phyloP scores from a whole-genome alignment of 2,329 filamentous ascomycete species.

The Ophiostoma triangulosporum region DNA sequence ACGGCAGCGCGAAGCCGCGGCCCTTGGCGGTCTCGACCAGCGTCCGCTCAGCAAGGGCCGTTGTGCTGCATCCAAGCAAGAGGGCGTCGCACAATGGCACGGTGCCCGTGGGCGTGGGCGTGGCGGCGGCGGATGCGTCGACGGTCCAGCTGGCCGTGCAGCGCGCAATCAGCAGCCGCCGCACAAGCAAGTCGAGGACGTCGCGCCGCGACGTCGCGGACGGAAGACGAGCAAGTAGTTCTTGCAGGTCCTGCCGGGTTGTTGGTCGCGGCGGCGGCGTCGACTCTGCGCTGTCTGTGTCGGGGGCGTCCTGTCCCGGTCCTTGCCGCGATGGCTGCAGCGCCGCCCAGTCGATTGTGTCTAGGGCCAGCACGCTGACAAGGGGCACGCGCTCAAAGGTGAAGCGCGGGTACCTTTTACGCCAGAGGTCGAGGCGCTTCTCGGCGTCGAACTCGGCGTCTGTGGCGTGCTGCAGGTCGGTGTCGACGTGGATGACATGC shows the following conservation, averaged over 20 bases:
- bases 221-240: constrained; percentile 46
- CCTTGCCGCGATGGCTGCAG: constrained; percentile 18
- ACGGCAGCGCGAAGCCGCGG: constrained; percentile 69
- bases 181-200: constrained; percentile 54
- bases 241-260: constrained; percentile 32
- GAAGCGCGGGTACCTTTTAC: constrained; percentile 50
- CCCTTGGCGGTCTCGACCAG: constrained; percentile 85
- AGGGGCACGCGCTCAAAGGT: constrained; percentile 50
- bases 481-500: constrained; percentile 42
- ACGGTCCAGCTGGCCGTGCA: constrained; percentile 24
- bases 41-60: constrained; percentile 71
- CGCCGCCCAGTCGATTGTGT: constrained; percentile 39
- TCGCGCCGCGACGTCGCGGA: constrained; percentile 68
- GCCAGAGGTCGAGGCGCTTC: constrained; percentile 38
- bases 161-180: constrained; percentile 54
- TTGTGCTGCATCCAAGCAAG: constrained; percentile 77
- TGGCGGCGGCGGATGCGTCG: not conserved
- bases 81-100: constrained; percentile 46
- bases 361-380: constrained; percentile 42
- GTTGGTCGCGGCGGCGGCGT: constrained; percentile 3
- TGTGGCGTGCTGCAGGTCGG: constrained; percentile 19
- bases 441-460: constrained; percentile 14
- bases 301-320: not conserved
- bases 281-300: too few relatives aligned
- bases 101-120: constrained; percentile 25